Evolutionary conservation across 169 alveolate genomes (phyloP).

Genomic region (Theileria parva): DNA sequence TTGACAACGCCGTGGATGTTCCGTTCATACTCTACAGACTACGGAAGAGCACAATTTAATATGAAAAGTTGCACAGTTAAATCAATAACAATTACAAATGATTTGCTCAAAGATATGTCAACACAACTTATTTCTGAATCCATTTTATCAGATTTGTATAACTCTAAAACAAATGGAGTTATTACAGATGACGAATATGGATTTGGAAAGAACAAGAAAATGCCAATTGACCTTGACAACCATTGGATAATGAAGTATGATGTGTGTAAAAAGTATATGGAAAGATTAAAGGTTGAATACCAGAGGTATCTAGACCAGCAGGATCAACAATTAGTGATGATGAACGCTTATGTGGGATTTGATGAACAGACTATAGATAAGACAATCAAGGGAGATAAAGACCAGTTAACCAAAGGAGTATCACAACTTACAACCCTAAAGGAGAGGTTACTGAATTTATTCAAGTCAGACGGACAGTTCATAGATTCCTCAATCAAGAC

Average conservation of each 20-base stretch:
- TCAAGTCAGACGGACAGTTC: slow-evolving; percentile 57
- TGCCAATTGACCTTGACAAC: slow-evolving; percentile 47
- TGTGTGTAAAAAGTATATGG: slow-evolving; percentile 39
- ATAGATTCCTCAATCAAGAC: slow-evolving; percentile 51
- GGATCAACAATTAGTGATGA: slow-evolving; percentile 7
- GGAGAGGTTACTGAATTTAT: slow-evolving; percentile 43
- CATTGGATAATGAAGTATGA: slow-evolving; percentile 67
- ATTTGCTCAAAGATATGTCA: slow-evolving; percentile 43
- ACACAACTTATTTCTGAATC: slow-evolving; percentile 18
- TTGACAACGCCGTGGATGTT: slow-evolving; percentile 59
- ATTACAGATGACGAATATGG: slow-evolving; percentile 1
- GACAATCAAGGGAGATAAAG: slow-evolving; percentile 21
- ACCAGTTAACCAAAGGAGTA: slow-evolving; percentile 35
- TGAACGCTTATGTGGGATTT: slow-evolving; percentile 27
- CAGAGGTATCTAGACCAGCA: slow-evolving; percentile 41
- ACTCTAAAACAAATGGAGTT: neutral
- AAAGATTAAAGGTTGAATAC: slow-evolving; percentile 45
- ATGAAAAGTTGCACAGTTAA: slow-evolving; percentile 34
- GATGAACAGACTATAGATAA: slow-evolving; percentile 13
- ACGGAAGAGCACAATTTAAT: slow-evolving; percentile 18
- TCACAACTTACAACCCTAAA: slow-evolving; percentile 38
- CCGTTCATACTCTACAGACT: slow-evolving; percentile 36
- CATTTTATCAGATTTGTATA: slow-evolving; percentile 1
- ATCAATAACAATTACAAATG: slow-evolving; percentile 15
- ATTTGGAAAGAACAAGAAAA: neutral